These are phyloP conservation scores for Fusarium poae DNA, from an alignment of 2,329 filamentous ascomycete genomes.

Conservation along the genomic window DNA sequence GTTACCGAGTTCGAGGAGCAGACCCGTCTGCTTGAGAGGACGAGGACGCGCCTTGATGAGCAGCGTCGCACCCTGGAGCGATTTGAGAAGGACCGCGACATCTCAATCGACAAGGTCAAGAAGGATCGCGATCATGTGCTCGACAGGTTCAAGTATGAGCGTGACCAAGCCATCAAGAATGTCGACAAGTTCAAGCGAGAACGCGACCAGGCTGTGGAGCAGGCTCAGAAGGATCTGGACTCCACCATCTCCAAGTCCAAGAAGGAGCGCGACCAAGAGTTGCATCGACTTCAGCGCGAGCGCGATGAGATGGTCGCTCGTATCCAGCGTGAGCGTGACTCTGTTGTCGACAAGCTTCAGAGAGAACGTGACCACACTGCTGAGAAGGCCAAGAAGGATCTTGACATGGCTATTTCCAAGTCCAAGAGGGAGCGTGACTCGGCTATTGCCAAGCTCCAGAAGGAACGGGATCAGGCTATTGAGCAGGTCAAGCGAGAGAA, in stretches of 20 bases:
- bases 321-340: conserved; percentile 41
- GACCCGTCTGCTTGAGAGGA: conserved; percentile 31
- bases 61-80: conserved; percentile 39
- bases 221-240: conserved; percentile 41
- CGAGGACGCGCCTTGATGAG: conserved; percentile 38
- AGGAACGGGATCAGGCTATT: conserved; percentile 41
- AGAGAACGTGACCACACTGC: conserved; percentile 36
- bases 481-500: conserved; percentile 40
- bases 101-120: conserved; percentile 38
- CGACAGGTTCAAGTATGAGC: conserved; percentile 37
- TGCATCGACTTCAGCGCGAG: conserved; percentile 36
- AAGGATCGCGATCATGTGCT: conserved; percentile 38
- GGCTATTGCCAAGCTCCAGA: conserved; percentile 37
- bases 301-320: conserved; percentile 37
- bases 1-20: conserved; percentile 40
- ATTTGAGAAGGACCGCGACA: conserved; percentile 40
- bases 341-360: conserved; percentile 36
- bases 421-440: conserved; percentile 45
- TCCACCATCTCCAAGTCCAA: conserved; percentile 28
- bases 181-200: conserved; percentile 43
- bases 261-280: conserved; percentile 38
- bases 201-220: conserved; percentile 35
- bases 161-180: conserved; percentile 33
- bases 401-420: conserved; percentile 39
- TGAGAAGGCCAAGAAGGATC: conserved; percentile 43